Evolutionary conservation across 331 rosid genomes (phyloP), one percentile per base, ranked within the genome.

Genomic region (Malus hybrid): DNA sequence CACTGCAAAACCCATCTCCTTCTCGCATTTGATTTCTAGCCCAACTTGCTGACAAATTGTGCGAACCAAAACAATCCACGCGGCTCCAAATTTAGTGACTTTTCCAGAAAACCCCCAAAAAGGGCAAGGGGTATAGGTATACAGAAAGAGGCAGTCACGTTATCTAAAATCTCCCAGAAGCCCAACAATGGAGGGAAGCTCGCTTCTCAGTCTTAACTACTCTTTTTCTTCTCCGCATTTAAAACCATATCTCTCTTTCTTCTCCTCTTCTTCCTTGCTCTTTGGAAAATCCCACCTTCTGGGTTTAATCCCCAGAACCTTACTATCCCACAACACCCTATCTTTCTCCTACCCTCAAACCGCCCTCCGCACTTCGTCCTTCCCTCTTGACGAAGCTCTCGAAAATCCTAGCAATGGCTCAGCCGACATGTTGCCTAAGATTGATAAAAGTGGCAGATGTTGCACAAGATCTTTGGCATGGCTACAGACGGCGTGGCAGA

Each of bases 371-470:
- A 57, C 76, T 59, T 83, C 88, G 15, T 72, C 93, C 44, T 59
- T 77, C 20, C 67, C 87, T 4, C 56, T 83, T 22, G 82, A 83
- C 70, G 73, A 89, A 76, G 64, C 84, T 32, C 66, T 61, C 4
- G 79, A 60, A 0, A 68, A 39, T 28, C 52, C 80, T 76, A 54
- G 36, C 74, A 42, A 44, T 66, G 69, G 59, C 50, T 71, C 76
- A 34, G 54, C 62, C 64, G 91, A 85, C 7, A 65, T 76, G 68
- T 67, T 88, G 70, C 98, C 98, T 73, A 93, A 88, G 86, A 72
- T 90, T 65, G 97, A 93, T 62, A 89, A 87, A 82, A 87, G 85
- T 69, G 98, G 97, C 13, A 81, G 93, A 55, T 88, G 91, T 71
- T 91, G 96, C 80, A 93, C 24, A 24, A 24, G 24, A 24, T 24